Evolutionary conservation across 1,139 yeast species (phyloP).

Genomic region (Candida labiduridarum): DNA sequence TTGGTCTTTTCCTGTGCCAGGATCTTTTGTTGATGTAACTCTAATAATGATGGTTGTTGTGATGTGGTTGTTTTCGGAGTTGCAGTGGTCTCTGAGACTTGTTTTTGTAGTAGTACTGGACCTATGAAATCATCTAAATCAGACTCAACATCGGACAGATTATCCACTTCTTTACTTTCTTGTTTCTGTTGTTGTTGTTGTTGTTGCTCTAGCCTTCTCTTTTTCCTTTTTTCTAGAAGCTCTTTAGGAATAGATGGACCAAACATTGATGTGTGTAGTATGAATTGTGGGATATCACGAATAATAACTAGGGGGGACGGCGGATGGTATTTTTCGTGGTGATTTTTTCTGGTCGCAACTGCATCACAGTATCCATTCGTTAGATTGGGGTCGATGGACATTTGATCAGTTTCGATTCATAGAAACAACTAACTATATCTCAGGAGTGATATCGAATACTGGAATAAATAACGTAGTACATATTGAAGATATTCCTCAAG

Average conservation of each 20-base stretch:
- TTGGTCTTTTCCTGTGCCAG: slow-evolving; percentile 9
- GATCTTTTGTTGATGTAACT: slow-evolving; percentile 16
- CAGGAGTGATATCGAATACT: no score
- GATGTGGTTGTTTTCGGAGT: not conserved
- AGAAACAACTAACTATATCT: no score
- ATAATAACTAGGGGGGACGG: not conserved
- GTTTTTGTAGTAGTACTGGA: slow-evolving; percentile 7
- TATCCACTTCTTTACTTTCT: not conserved
- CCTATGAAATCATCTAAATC: slow-evolving; percentile 13
- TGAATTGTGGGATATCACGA: not conserved
- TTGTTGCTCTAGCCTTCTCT: slow-evolving; percentile 2
- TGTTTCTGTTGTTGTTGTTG: not conserved
- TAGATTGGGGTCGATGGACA: no score
- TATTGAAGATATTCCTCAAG: no score
- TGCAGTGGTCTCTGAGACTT: not conserved
- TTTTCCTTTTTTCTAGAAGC: slow-evolving; percentile 1
- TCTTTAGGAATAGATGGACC: slow-evolving; percentile 3
- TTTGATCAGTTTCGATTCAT: no score
- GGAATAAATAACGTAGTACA: no score
- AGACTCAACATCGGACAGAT: slow-evolving; percentile 5
- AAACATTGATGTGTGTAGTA: not conserved
- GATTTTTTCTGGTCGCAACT: not conserved
- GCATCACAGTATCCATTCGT: not conserved
- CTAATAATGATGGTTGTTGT: slow-evolving; percentile 13
- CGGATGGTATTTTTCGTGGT: not conserved